Evolutionary conservation across 2,329 filamentous ascomycete genomes (phyloP).

Genomic region (Mariannaea sp.): DNA sequence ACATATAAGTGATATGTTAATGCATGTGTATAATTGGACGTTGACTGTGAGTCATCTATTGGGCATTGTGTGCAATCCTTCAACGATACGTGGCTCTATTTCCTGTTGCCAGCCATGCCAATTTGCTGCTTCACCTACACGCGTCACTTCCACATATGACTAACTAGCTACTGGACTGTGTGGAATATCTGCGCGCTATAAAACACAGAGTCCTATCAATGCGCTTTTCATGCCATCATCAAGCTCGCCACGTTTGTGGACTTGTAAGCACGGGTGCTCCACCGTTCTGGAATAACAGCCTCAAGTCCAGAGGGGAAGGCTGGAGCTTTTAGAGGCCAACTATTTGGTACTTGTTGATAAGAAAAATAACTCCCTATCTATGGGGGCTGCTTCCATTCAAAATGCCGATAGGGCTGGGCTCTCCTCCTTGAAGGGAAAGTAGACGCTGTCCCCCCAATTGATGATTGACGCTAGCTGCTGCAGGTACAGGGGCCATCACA

Average conservation of each 20-base stretch:
- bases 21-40: constrained; percentile 12
- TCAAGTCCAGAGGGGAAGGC: too few species aligned
- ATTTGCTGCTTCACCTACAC: not conserved
- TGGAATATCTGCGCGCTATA: constrained; percentile 48
- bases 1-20: too few species aligned
- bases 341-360: too few species aligned
- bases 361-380: too few species aligned
- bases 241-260: too few species aligned
- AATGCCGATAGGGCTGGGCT: constrained; percentile 46
- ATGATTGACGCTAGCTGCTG: constrained; percentile 45
- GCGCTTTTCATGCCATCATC: too few species aligned
- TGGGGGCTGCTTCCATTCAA: too few species aligned
- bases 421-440: constrained; percentile 51
- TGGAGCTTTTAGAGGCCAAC: too few species aligned
- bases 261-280: too few species aligned
- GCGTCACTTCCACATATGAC: too few species aligned
- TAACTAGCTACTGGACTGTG: too few species aligned
- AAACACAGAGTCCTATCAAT: constrained; percentile 50
- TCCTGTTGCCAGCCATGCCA: not conserved
- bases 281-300: too few species aligned
- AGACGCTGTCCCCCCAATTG: constrained; percentile 46
- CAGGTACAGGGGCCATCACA: constrained; percentile 43
- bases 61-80: not conserved
- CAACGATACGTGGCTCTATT: not conserved
- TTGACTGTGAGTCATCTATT: not conserved